Evolutionary conservation across 1,139 yeast genomes (phyloP), one percentile per base, ranked within the genome.

Genomic region (Martiniozyma asiatica): DNA sequence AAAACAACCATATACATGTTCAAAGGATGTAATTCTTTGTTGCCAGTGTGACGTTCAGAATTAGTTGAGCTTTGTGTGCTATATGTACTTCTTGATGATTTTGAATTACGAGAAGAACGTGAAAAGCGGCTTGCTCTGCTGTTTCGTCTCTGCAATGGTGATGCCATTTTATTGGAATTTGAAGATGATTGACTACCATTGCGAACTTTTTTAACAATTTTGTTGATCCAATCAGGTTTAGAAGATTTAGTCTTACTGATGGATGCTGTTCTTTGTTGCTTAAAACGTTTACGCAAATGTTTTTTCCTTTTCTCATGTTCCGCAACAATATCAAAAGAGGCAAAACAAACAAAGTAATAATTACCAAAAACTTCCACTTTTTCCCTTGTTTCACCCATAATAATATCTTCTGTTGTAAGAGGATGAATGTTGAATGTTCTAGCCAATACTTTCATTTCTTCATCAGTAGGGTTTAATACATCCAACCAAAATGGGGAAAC

Each of bases 391-490:
- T 89, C 98, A 3, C 95, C 95, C 21, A 87, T 61, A 42, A 82
- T 82, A 33, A 89, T 89, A 59, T 89, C 98, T 51, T 89, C 98
- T 0, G 96, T 81, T 0, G 98, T 89, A 45, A 87, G 66, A 0
- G 97, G 97, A 53, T 87, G 98, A 36, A 87, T 82, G 1, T 94
- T 94, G 56, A 89, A 89, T 0, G 96, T 75, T 45, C 85, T 85
- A 17, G 94, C 74, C 11, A 89, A 49, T 1, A 81, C 92, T 50
- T 85, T 85, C 95, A 89, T 87, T 53, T 89, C 98, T 40, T 82
- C 94, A 46, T 87, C 98, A 0, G 94, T 81, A 3, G 98, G 98
- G 46, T 85, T 79, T 34, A 81, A 59, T 14, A 89, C 81, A 53
- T 89, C 98, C 8, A 89, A 63, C 97, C 98, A 89, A 48, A 81